Base-by-base conservation (phyloP, 2,329 filamentous ascomycete species). In the Blastomyces silverae region DNA sequence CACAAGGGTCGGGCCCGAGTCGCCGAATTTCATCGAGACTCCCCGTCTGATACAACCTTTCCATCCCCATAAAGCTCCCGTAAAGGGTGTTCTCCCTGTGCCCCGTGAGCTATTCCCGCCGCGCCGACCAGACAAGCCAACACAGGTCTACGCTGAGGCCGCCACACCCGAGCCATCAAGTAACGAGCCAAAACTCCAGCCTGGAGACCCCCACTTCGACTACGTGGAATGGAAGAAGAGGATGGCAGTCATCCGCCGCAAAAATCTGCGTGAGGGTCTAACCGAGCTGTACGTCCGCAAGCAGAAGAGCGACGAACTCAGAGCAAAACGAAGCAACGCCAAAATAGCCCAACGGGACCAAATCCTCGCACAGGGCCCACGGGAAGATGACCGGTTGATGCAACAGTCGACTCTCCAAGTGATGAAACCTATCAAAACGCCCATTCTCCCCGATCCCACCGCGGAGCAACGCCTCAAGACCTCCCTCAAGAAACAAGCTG, bases 21-120 rank as follows among this genome's bases (percentile, higher is more conserved):
- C 92, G 46, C 93, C 94, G 58, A 84, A 85, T 69, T 97, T 89
- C 81, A 89, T 97, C 78, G 87, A 91, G 69, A 82, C 97, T 64
- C 93, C 92, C 59, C 82, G 83, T 70, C 84, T 89, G 60, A 84
- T 86, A n/a, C 91, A 96, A 75, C 86, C 88, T 61, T 82, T 85
- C n/a, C 77, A 79, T 53, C 77, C 79, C 3, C 72, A 75, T 62
- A 80, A 80, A 66, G 79, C 78, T 20, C 71, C 70, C 60, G 75
- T 91, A 44, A 91, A 91, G 75, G 94, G 94, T 70, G 85, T 88
- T 65, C 84, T 99, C 0, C 94, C 94, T 10, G 82, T 91, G 0
- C 93, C 94, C 46, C 88, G 92, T 68, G 84, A 90, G 64, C 79
- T 97, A 69, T 97, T 97, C 79, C 82, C 83, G 5, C 75, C 81